phyloP scores from a whole-genome alignment of 1,139 yeast species.

The Petasospora rhodanensis region DNA sequence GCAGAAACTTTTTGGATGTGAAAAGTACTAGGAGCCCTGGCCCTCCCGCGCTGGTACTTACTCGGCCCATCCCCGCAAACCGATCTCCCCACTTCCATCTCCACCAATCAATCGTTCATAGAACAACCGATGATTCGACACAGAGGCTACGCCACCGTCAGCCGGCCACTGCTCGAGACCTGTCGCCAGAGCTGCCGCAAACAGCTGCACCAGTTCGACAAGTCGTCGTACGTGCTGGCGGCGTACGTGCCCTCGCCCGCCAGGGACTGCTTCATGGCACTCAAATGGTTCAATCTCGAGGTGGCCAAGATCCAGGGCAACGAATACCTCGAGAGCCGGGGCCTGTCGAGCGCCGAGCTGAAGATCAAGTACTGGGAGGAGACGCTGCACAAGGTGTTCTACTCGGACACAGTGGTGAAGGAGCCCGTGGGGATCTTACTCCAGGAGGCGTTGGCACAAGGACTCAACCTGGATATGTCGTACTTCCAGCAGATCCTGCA shows the following conservation, averaged over 20 bases:
- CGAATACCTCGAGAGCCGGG: conserved; percentile 35
- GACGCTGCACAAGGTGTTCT: conserved; percentile 38
- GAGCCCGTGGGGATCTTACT: conserved; percentile 67
- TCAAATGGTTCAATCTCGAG: conserved; percentile 66
- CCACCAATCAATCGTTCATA: no score
- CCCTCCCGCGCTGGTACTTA: no score
- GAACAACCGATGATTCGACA: no score
- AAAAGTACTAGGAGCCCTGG: no score
- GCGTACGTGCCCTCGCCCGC: conserved; percentile 69
- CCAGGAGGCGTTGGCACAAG: conserved; percentile 44
- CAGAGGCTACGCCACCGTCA: no score
- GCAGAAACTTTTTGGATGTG: no score
- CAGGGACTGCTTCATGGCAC: conserved; percentile 62
- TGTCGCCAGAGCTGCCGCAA: no score
- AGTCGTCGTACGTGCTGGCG: conserved; percentile 62
- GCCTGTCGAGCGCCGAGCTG: conserved; percentile 34
- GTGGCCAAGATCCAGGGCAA: conserved; percentile 51
- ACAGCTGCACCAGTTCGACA: conserved; percentile 41
- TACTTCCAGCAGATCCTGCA: conserved; percentile 59
- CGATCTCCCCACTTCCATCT: no score
- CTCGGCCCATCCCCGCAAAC: no score
- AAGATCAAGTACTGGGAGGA: conserved; percentile 65
- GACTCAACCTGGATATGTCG: conserved; percentile 47
- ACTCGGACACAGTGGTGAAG: conserved; percentile 37
- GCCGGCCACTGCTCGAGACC: no score